Evolutionary conservation across 805 yeast genomes (phyloP), one percentile per base, ranked within the genome.

Genomic region (Priceomyces medius): DNA sequence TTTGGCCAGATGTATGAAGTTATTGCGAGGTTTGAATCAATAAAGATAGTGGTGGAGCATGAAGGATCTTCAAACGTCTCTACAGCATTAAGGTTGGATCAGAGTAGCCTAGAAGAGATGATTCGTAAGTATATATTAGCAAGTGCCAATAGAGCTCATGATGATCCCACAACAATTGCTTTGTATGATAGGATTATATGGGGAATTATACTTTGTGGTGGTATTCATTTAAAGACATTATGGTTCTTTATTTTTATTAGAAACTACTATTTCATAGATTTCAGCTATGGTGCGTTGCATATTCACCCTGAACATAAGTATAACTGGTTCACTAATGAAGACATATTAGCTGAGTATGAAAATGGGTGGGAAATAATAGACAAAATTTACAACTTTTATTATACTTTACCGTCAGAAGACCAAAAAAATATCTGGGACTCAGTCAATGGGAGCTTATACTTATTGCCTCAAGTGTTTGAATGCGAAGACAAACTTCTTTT

Each of bases 131-230:
- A 64, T 46, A 59, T 71, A 12, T 37, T 67, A 12, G 72, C 74
- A 2, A 35, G 60, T 3, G 47, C 64, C 4, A 40, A 51, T 32
- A 62, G 55, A 42, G 46, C 58, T 1, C 42, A 47, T 1, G 78
- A 73, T 42, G 77, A 76, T 50, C 66, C 74, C 0, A 41, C 55
- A 1, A 50, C 61, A 2, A 38, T 61, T 3, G 31, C 40, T 2
- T 48, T 73, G 3, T 64, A 68, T 37, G 66, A 71, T 32, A 59
- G 65, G 21, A 59, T 77, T 1, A 39, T 74, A 1, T 67, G 73
- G 62, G 74, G 74, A 0, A 44, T 76, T 7, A 29, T 73, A 6
- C 46, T 76, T 33, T 64, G 61, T 42, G 81, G 81, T 12, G 76
- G 73, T 1, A 51, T 68, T 20, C 74, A 71, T 43, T 19, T 74